Conservation (phyloP, 306 rosid species). For the Vachellia collinsii region DNA sequence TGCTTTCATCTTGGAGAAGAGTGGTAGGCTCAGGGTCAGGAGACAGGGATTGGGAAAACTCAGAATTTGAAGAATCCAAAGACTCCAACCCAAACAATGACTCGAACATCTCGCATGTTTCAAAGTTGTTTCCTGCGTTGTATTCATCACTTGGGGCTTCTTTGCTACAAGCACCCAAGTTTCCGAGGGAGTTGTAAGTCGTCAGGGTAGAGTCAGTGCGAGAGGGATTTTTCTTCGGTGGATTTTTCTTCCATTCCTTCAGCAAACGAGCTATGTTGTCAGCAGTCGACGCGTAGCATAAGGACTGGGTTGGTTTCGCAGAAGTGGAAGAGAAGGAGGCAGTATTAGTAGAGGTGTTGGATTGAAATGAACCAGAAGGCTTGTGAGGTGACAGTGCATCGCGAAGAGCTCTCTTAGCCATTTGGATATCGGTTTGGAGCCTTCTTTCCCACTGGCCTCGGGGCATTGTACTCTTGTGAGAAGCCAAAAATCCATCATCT, state of each 20-base stretch:
- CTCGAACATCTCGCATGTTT: slow-evolving; percentile 45
- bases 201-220: slow-evolving; percentile 1
- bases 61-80: slow-evolving; percentile 68
- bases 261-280: slow-evolving; percentile 79
- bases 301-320: slow-evolving; percentile 37
- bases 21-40: slow-evolving; percentile 45
- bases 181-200: slow-evolving; percentile 46
- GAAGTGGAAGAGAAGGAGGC: slow-evolving; percentile 9
- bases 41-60: slow-evolving; percentile 60
- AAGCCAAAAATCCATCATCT: slow-evolving; percentile 45
- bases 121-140: slow-evolving; percentile 38
- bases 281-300: slow-evolving; percentile 69
- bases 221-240: slow-evolving; percentile 49
- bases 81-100: slow-evolving; percentile 65
- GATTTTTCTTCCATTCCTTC: slow-evolving; percentile 69
- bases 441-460: slow-evolving; percentile 98
- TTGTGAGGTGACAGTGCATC: slow-evolving; percentile 77
- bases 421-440: slow-evolving; percentile 82
- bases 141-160: slow-evolving; percentile 39
- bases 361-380: slow-evolving; percentile 28
- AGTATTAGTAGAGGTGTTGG: slow-evolving; percentile 28
- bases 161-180: slow-evolving; percentile 49
- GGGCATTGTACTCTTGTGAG: slow-evolving; percentile 47
- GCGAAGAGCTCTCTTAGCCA: slow-evolving; percentile 77
- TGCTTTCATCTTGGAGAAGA: slow-evolving; percentile 64